Evolutionary conservation across 805 yeast genomes (phyloP).

Genomic region (Wickerhamiella azyma): DNA sequence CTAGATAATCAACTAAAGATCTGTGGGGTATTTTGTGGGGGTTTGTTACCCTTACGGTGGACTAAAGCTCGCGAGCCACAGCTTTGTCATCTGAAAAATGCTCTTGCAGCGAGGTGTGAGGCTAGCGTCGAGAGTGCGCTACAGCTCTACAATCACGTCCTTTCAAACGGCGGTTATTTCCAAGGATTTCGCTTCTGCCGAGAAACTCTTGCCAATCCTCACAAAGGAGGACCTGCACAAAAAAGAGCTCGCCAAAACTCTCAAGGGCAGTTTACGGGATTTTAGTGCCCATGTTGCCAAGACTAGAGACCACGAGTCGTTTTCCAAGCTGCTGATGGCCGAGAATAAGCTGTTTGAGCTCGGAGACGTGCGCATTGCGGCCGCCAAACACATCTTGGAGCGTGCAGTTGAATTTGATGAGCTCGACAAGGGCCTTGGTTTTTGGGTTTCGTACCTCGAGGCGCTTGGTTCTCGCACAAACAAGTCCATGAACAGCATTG

Average conservation of each 20-base stretch:
- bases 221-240: not conserved
- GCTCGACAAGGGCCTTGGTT: conserved; percentile 21
- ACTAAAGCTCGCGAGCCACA: too few relatives aligned
- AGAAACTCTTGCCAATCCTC: not conserved
- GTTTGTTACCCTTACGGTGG: too few relatives aligned
- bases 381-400: conserved; percentile 18
- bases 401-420: conserved; percentile 17
- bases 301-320: not conserved
- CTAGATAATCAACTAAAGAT: too few relatives aligned
- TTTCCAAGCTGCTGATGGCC: not conserved
- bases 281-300: not conserved
- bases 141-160: not conserved
- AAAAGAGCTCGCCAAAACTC: not conserved
- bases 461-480: conserved; percentile 12
- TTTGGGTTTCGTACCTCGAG: conserved; percentile 26
- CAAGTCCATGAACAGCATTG: conserved; percentile 10
- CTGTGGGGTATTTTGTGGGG: too few relatives aligned
- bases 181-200: not conserved
- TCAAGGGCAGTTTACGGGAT: not conserved
- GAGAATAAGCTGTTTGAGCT: conserved; percentile 3
- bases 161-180: conserved; percentile 1
- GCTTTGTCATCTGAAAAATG: conserved; percentile 10
- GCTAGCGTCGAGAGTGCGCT: not conserved
- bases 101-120: conserved; percentile 1
- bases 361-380: conserved; percentile 9